Percentiles rank a stretch among this genome's conserved stretches.
phyloP scores from a whole-genome alignment of 2,329 filamentous ascomycete species.

The Apiospora hydei region DNA sequence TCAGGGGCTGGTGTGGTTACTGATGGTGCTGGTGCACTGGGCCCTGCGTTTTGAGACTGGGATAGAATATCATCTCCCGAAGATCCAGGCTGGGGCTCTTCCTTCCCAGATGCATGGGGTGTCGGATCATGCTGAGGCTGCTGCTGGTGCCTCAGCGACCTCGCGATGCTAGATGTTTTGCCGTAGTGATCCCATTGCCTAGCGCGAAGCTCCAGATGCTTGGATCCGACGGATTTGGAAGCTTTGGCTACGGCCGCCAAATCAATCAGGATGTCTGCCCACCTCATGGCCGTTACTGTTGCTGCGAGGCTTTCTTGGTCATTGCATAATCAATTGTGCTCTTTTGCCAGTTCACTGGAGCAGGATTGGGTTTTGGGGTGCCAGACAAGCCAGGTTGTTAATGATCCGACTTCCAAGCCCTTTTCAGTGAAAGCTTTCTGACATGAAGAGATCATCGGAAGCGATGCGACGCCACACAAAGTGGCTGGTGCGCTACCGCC shows the following conservation, averaged over 20 bases:
- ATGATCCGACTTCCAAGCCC: not conserved
- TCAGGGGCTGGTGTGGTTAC: not conserved
- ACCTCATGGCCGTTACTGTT: constrained; percentile 54
- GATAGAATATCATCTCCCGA: not conserved
- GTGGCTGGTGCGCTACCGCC: not conserved
- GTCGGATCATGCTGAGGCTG: not conserved
- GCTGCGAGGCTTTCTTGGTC: not conserved
- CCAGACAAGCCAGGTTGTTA: not conserved
- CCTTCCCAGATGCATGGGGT: not conserved
- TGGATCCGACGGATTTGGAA: constrained; percentile 71
- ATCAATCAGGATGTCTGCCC: constrained; percentile 73
- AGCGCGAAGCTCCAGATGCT: constrained; percentile 65
- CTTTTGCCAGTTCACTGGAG: not conserved
- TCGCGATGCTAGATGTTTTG: constrained; percentile 53
- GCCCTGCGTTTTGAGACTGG: not conserved
- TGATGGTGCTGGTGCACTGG: constrained; percentile 13
- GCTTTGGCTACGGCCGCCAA: constrained; percentile 74
- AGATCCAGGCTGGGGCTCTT: constrained; percentile 7
- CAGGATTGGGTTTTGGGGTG: not conserved
- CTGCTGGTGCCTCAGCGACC: constrained; percentile 41
- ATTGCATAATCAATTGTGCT: not conserved
- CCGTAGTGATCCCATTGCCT: constrained; percentile 61
- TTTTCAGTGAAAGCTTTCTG: not conserved
- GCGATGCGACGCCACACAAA: not conserved
- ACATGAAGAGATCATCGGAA: constrained; percentile 19